Conservation (phyloP, 148 eudicot species). For the Salicornia ramosissima region DNA sequence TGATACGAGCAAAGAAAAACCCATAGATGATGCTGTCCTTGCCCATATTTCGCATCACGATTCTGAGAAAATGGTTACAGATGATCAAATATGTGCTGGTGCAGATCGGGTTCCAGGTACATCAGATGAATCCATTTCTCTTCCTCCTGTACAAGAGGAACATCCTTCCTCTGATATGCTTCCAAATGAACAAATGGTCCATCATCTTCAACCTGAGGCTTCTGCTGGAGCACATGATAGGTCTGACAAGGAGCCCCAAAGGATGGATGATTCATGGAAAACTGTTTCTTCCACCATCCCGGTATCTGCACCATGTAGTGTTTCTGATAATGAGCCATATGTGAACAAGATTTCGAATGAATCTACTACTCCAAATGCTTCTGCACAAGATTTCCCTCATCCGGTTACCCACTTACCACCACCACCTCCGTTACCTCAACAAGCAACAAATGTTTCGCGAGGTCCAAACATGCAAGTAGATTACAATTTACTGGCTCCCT, state of each 20-base stretch:
- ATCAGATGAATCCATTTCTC: constrained; percentile 27
- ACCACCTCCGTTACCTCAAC: constrained; percentile 29
- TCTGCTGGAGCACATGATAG: constrained; percentile 26
- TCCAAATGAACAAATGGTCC: constrained; percentile 23
- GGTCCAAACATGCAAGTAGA: constrained; percentile 22
- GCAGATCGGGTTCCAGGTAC: constrained; percentile 24
- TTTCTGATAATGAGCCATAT: constrained; percentile 19
- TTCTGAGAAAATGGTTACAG: constrained; percentile 21
- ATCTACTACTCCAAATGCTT: constrained; percentile 22
- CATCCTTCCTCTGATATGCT: constrained; percentile 21
- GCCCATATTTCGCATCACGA: constrained; percentile 23
- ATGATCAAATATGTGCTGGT: constrained; percentile 27
- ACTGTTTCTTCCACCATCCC: constrained; percentile 25
- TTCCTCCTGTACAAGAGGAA: constrained; percentile 28
- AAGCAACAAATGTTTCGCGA: constrained; percentile 28
- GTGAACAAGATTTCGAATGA: constrained; percentile 18
- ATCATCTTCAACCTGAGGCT: constrained; percentile 30
- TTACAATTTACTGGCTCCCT: constrained; percentile 27
- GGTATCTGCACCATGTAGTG: constrained; percentile 21
- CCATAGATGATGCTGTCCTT: constrained; percentile 19
- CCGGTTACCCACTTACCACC: constrained; percentile 32
- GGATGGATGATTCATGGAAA: constrained; percentile 19
- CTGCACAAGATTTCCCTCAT: constrained; percentile 29
- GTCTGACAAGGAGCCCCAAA: constrained; percentile 25
- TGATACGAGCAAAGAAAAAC: constrained; percentile 21